Base-by-base conservation (phyloP, 805 yeast species). In the Wickerhamiella domercqiae region DNA sequence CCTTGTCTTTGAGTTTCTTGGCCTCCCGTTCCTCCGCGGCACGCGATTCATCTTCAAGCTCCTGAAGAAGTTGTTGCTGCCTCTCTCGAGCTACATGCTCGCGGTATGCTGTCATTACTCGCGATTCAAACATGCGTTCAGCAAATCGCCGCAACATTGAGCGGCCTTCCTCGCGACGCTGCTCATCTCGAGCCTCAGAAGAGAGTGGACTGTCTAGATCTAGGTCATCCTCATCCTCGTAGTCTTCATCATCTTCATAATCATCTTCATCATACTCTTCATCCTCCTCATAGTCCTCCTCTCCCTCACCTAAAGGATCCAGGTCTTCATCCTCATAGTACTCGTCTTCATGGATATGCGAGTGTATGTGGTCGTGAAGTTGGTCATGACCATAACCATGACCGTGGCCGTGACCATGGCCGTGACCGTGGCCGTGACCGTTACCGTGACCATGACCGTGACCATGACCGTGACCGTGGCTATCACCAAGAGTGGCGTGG, bases 121-220 rank as follows among this genome's bases (percentile, higher is more conserved):
- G 68, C 46, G 72, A 75, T 50, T 79, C 81, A 47, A 86, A 68
- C 52, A 82, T 64, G 37, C 81, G 73, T 3, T 90, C 77, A 1
- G 86, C 80, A 39, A 83, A 78, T 37, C 80, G 66, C 49, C 81
- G 83, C 43, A 86, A 68, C 65, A 82, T 68, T 19, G 78, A 73
- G 28, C 86, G 77, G 9, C 87, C 77, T 57, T 84, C 93, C 49
- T 73, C 76, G 50, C 80, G 59, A 36, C 84, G 67, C 54, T 66
- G 77, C 42, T 42, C 63, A n/a, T 62, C 68, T 7, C 57, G 63
- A 3, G 60, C 67, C 4, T 62, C 66, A 11, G 59, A 63, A 3
- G 61, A 59, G 1, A 62, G 60, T 3, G 59, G 62, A 9, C 59
- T 61, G 6, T 61, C 64, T 1, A 54, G 59, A 4, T 55, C 61